phyloP scores from a whole-genome alignment of 2,329 filamentous ascomycete species.

The Aspergillus hiratsukae region DNA sequence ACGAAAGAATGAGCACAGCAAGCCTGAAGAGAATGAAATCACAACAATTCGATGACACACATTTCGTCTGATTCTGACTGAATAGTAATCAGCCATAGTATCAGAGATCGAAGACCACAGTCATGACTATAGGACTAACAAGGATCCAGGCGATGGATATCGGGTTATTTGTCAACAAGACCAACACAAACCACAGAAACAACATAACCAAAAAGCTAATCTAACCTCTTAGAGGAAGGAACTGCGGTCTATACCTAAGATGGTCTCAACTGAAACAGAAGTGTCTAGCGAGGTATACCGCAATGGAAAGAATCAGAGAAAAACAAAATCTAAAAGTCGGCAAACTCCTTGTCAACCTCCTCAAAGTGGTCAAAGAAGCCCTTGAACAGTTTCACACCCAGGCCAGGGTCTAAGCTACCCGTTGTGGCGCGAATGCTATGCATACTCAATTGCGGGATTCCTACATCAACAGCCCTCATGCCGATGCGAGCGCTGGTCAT shows the following conservation, averaged over 20 bases:
- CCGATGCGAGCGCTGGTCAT: slow-evolving; percentile 79
- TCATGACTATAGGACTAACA: neutral
- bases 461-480: slow-evolving; percentile 77
- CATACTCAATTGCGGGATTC: slow-evolving; percentile 90
- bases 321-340: slow-evolving; percentile 25
- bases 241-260: neutral
- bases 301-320: neutral
- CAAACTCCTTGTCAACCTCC: slow-evolving; percentile 75
- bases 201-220: neutral
- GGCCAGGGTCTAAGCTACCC: slow-evolving; percentile 75
- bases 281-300: neutral
- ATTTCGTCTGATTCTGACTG: no score
- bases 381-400: slow-evolving; percentile 84
- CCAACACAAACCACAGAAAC: slow-evolving; percentile 1
- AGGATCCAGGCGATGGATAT: neutral
- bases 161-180: slow-evolving; percentile 1
- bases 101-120: neutral
- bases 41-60: no score
- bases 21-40: no score
- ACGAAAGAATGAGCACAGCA: no score
- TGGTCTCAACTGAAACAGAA: neutral
- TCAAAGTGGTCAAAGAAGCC: slow-evolving; percentile 86
- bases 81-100: no score
- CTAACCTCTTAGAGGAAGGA: neutral
- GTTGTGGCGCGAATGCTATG: slow-evolving; percentile 88